These are phyloP conservation scores for Saccharomycopsis sp. DNA, from an alignment of 805 yeast species.

Conservation along the genomic window DNA sequence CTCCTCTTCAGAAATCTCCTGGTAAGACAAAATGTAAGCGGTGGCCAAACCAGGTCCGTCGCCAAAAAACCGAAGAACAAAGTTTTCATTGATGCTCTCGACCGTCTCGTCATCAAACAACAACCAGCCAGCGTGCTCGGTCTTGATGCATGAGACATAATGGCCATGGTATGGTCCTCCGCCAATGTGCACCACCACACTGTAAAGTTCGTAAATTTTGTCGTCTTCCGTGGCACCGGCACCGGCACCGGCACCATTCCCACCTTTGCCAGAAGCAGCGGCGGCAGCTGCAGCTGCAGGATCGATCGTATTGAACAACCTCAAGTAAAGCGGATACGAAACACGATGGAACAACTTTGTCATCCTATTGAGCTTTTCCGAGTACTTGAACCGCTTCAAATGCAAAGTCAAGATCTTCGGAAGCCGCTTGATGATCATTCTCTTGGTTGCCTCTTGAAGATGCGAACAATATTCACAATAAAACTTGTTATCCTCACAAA, in stretches of 20 bases:
- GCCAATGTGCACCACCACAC: slow-evolving; percentile 89
- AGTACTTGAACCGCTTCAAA: slow-evolving; percentile 85
- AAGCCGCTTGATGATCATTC: slow-evolving; percentile 66
- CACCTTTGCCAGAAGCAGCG: no score
- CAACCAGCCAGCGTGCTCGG: slow-evolving; percentile 75
- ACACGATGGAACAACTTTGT: slow-evolving; percentile 82
- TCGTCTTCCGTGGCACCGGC: slow-evolving; percentile 27
- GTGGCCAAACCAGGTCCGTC: slow-evolving; percentile 82
- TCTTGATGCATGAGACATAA: slow-evolving; percentile 79
- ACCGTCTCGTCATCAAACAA: slow-evolving; percentile 94
- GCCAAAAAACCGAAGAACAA: slow-evolving; percentile 80
- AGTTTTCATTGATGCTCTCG: slow-evolving; percentile 74
- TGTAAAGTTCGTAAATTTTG: slow-evolving; percentile 69
- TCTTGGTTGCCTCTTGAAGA: slow-evolving; percentile 87
- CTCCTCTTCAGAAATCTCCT: slow-evolving; percentile 40
- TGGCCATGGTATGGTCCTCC: slow-evolving; percentile 98
- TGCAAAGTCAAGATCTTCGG: slow-evolving; percentile 80
- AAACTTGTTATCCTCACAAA: slow-evolving; percentile 82
- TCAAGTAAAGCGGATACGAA: slow-evolving; percentile 63
- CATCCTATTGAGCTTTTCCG: slow-evolving; percentile 71
- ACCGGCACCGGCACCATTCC: no score
- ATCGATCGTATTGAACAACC: slow-evolving; percentile 64
- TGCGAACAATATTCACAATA: slow-evolving; percentile 87
- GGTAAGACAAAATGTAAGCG: slow-evolving; percentile 84
- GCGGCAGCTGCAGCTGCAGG: no score